phyloP scores from a whole-genome alignment of 2,329 filamentous ascomycete species.

The Paraconiothyrium brasiliense region DNA sequence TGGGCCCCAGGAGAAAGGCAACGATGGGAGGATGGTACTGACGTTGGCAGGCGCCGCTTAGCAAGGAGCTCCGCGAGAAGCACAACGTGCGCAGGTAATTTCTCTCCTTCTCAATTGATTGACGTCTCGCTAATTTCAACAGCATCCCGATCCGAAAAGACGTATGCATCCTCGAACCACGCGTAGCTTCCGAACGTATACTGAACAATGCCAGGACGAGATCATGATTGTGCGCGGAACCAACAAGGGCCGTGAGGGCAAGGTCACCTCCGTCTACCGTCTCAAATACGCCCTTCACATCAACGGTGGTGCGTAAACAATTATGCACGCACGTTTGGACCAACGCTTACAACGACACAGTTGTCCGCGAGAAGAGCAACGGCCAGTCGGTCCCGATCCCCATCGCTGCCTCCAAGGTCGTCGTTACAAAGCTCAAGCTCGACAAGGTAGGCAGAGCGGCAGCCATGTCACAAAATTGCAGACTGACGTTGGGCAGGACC shows the following conservation, averaged over 20 bases:
- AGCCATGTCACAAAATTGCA: neutral
- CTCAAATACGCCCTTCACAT: conserved; percentile 94
- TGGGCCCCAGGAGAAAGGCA: conserved; percentile 67
- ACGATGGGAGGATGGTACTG: conserved; percentile 39
- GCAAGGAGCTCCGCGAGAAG: conserved; percentile 94
- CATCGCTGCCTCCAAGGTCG: conserved; percentile 95
- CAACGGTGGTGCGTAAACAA: conserved; percentile 70
- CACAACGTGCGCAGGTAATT: conserved; percentile 97
- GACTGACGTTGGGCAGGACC: conserved; percentile 62
- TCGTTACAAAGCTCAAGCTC: conserved; percentile 99
- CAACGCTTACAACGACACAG: conserved; percentile 48
- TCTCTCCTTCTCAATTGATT: neutral
- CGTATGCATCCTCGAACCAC: conserved; percentile 51
- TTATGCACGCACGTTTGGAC: conserved; percentile 9
- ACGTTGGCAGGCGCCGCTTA: conserved; percentile 51
- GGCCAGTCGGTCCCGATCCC: conserved; percentile 95
- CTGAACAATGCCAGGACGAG: conserved; percentile 67
- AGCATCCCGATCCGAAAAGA: conserved; percentile 95
- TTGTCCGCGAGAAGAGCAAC: conserved; percentile 96
- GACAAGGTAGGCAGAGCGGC: conserved; percentile 68
- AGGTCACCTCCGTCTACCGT: conserved; percentile 87
- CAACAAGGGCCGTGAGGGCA: conserved; percentile 99
- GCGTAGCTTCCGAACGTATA: conserved; percentile 25
- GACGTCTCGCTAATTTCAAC: conserved; percentile 20
- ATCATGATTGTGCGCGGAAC: conserved; percentile 89